Base-by-base conservation (phyloP, 768 basidiomycete species). In the Fomitopsis pulvina region DNA sequence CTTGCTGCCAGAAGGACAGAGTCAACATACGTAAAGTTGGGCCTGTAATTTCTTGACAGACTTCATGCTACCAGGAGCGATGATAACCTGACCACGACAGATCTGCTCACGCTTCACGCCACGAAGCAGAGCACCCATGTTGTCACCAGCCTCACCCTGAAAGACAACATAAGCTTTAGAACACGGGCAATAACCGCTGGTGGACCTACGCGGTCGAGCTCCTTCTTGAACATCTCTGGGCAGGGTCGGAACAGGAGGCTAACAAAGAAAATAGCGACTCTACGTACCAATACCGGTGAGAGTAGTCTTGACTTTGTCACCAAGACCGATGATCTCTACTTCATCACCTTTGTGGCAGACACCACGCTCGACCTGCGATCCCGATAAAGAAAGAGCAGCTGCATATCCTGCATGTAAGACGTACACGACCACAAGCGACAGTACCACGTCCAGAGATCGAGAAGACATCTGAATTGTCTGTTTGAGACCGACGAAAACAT, bases 181-280 rank as follows among this genome's bases (percentile, higher is more conserved):
- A 37, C 9, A 47, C 32, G 20, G 18, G 34, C 24, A 41, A n/a
- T 3, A 30, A 29, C 4, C 34, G 18, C 21, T 24, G 8, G 47
- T 25, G 14, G 9, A 32, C 34, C 37, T 68, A 85, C 88, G 49
- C 93, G 83, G 30, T 99, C 96, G 48, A 99, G 81, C 72, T 99
- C 96, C 76, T 96, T 97, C 78, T 96, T 95, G 84, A 98, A 98
- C 92, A 96, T 97, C 71, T 97, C 95, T 93, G 58, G 16, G 56
- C 34, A 37, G 11, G 3, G 14, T 34, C 11, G 27, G 52, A 41
- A 44, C 20, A 25, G 38, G 16, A 47, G 25, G 16, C 8, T 8
- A 25, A 24, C 27, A 20, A 21, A 7, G 16, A 24, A 34, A 45
- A 30, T 41, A 16, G 21, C 16, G 14, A n/a, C 12, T 5, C 11